A percentile compares a stretch with the other conserved stretches of the same genome.
Evolutionary conservation across 2,329 filamentous ascomycete genomes (phyloP).

Genomic region (Raffaelea arxii): DNA sequence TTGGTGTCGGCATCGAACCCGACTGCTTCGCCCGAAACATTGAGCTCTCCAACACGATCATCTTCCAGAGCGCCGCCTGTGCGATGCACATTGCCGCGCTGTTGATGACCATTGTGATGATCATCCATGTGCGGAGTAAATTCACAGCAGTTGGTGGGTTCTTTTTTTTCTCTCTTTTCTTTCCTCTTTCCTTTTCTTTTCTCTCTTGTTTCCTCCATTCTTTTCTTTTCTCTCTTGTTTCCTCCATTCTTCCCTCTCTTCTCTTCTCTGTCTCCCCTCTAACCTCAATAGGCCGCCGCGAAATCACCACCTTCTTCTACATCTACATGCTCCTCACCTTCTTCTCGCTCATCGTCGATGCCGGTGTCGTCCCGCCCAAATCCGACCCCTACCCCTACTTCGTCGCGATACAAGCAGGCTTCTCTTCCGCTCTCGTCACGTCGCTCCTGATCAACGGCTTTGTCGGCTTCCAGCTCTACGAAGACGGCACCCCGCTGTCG

Average conservation of each 20-base stretch:
- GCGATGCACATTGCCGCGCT: slow-evolving; percentile 89
- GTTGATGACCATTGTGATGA: slow-evolving; percentile 93
- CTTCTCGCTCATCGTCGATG: slow-evolving; percentile 81
- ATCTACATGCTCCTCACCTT: slow-evolving; percentile 87
- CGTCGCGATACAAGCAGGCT: slow-evolving; percentile 73
- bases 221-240: no score
- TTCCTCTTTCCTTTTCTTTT: background rate
- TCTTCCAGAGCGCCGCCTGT: slow-evolving; percentile 85
- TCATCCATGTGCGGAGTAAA: slow-evolving; percentile 91
- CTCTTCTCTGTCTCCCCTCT: no score
- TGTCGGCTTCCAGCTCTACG: slow-evolving; percentile 95
- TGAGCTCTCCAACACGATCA: slow-evolving; percentile 95
- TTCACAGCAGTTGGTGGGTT: slow-evolving; percentile 89
- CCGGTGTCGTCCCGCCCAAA: slow-evolving; percentile 80
- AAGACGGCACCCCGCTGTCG: slow-evolving; percentile 87
- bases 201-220: background rate
- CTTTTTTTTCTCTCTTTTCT: background rate
- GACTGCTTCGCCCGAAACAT: slow-evolving; percentile 92
- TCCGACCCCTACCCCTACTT: slow-evolving; percentile 83
- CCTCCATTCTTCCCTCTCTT: no score
- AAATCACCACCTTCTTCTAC: slow-evolving; percentile 89
- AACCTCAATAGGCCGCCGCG: slow-evolving; percentile 57
- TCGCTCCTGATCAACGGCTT: slow-evolving; percentile 95
- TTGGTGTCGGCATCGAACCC: slow-evolving; percentile 70
- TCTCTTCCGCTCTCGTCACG: slow-evolving; percentile 77